Base-by-base conservation (phyloP, 129 eudicot species). In the Pittosporum tobira region DNA sequence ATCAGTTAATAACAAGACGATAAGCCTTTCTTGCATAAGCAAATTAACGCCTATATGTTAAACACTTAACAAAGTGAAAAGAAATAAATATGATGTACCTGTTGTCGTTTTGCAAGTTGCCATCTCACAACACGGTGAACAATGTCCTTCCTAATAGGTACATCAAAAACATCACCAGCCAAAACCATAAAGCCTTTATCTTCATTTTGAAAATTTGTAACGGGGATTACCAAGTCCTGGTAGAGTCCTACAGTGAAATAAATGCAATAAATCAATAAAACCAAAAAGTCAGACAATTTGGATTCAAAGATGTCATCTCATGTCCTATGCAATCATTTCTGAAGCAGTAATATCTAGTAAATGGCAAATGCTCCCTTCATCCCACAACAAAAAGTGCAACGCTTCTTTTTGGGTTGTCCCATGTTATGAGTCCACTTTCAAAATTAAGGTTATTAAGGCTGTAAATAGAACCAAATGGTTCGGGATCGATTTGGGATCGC, bases 71-170 rank as follows among this genome's bases (percentile, higher is more conserved):
- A 59, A 52, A 38, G 24, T 27, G 44, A 62, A 30, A 2, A 2
- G 1, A 2, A 31, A 56, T n/a, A n/a, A 34, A 5, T 61, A 51
- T 28, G 28, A 13, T 28, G 19, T 47, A 93, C 99, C 94, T 93
- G 96, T 63, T 81, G 99, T 61, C 99, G 74, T 71, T 93, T 87
- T 43, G 99, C 94, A 66, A 91, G 94, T 76, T 93, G 99, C 94
- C 94, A 93, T 71, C 99, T 81, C 15, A 93, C 99, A 75, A 93
- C 96, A 49, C 88, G 96, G 72, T 93, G 99, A 57, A 87, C 73
- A 51, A 87, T 84, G 75, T 93, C 99, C 68, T 93, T 93, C 69
- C 94, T 75, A 53, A 93, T 84, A 63, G 99, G 96, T 29, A 93
- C 68, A 71, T 93, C 99, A 77, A 93, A 93, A 56, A 93, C 94